Percentiles rank a stretch among this genome's conserved stretches.
Conservation (phyloP, 192 early-diverging fungal species). For the Gaertneriomyces semiglobifer region DNA sequence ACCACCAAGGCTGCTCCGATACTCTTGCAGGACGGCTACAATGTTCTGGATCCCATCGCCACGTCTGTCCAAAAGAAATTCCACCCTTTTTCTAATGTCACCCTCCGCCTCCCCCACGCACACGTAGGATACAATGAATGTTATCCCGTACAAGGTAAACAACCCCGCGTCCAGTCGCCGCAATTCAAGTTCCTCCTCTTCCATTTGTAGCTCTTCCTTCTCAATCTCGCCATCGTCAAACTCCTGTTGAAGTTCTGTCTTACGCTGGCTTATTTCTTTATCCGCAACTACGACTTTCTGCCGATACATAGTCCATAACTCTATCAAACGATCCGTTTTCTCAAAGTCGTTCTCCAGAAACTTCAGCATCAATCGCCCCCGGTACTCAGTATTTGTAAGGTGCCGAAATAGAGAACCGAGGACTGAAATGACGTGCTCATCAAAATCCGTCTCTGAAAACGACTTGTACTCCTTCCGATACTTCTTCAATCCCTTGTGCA, state of each 20-base stretch:
- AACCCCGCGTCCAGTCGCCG: slow-evolving; percentile 72
- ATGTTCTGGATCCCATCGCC: too few relatives aligned
- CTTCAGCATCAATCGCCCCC: slow-evolving; percentile 74
- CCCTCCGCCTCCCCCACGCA: slow-evolving; percentile 51
- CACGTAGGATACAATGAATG: slow-evolving; percentile 65
- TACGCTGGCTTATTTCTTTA: slow-evolving; percentile 42
- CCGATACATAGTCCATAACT: slow-evolving; percentile 68
- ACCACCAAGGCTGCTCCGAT: too few relatives aligned
- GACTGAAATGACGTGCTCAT: slow-evolving; percentile 84
- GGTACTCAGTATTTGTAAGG: slow-evolving; percentile 56
- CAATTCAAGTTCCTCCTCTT: slow-evolving; percentile 63
- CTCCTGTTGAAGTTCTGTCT: slow-evolving; percentile 29
- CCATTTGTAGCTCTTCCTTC: slow-evolving; percentile 58
- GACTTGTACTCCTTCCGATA: slow-evolving; percentile 76
- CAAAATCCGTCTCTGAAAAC: slow-evolving; percentile 76
- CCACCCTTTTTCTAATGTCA: slow-evolving; percentile 8
- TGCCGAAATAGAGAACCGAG: slow-evolving; percentile 75
- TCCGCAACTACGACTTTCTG: slow-evolving; percentile 60
- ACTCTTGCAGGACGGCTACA: too few relatives aligned
- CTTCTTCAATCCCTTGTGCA: slow-evolving; percentile 74
- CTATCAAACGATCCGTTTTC: slow-evolving; percentile 78
- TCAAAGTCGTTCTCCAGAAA: slow-evolving; percentile 77
- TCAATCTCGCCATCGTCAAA: slow-evolving; percentile 34
- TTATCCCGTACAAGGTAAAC: slow-evolving; percentile 60
- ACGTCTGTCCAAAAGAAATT: too few relatives aligned